A percentile compares a stretch with the other conserved stretches of the same genome.
phyloP scores from a whole-genome alignment of 1,284 basidiomycete genomes.

The Cryptococcus amylolentus region DNA sequence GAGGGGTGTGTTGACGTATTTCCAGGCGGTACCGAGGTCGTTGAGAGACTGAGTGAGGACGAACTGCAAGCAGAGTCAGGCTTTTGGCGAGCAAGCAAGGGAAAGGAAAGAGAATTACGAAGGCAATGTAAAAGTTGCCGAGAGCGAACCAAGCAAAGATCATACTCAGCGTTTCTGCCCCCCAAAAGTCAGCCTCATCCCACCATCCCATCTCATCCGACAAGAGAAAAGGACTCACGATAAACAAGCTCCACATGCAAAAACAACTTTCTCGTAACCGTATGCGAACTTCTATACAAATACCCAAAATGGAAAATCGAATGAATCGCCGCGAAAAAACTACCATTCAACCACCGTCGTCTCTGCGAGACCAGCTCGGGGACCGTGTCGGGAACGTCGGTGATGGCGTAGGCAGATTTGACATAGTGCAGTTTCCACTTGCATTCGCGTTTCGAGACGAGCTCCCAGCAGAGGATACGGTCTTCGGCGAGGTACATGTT shows the following conservation, averaged over 20 bases:
- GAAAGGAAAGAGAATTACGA: too few relatives aligned
- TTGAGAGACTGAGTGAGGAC: constrained; percentile 34
- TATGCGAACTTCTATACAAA: constrained; percentile 84
- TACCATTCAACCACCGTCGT: constrained; percentile 80
- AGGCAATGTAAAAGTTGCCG: constrained; percentile 86
- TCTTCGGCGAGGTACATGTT: constrained; percentile 94
- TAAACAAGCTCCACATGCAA: constrained; percentile 93
- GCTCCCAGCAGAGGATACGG: constrained; percentile 84
- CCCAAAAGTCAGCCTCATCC: background rate
- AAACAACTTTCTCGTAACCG: constrained; percentile 80
- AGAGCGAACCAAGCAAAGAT: constrained; percentile 90
- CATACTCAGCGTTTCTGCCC: constrained; percentile 69
- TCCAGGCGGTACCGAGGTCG: constrained; percentile 30
- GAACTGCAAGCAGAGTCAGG: constrained; percentile 47
- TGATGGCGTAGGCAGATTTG: constrained; percentile 86
- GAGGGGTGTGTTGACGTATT: constrained; percentile 70
- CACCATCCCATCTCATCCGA: background rate
- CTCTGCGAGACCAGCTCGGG: constrained; percentile 89
- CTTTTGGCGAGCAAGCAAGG: constrained; percentile 51
- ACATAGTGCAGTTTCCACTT: constrained; percentile 91
- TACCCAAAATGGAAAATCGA: constrained; percentile 87
- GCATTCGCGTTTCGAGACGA: constrained; percentile 79
- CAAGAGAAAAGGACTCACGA: constrained; percentile 45
- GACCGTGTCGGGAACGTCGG: constrained; percentile 84
- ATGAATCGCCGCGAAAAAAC: constrained; percentile 92